These are phyloP conservation scores for Inonotus hispidus DNA, from an alignment of 1,284 basidiomycete species.

Conservation along the genomic window DNA sequence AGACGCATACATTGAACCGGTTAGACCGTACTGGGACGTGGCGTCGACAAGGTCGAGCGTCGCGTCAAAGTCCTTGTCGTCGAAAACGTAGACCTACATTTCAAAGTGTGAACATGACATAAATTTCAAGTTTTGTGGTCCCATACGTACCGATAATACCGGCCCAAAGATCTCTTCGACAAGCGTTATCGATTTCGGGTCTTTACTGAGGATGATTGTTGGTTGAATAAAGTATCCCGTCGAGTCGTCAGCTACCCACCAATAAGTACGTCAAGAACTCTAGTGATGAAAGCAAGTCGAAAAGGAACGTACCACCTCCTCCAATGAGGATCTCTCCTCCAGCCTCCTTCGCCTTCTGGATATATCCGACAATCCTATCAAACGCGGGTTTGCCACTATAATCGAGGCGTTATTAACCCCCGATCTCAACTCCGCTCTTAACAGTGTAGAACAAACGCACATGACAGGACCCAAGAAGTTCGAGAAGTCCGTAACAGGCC, in stretches of 20 bases:
- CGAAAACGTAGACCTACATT: slow-evolving; percentile 73
- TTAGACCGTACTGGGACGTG: slow-evolving; percentile 87
- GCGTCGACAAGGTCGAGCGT: slow-evolving; percentile 85
- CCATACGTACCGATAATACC: slow-evolving; percentile 73
- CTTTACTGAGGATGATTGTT: slow-evolving; percentile 91
- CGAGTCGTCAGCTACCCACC: slow-evolving; percentile 68
- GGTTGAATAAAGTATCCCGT: slow-evolving; percentile 94
- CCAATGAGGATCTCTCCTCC: slow-evolving; percentile 89
- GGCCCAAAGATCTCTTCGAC: slow-evolving; percentile 97
- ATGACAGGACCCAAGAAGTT: slow-evolving; percentile 98
- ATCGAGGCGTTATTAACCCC: background rate
- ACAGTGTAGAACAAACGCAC: slow-evolving; percentile 43
- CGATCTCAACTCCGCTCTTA: no score
- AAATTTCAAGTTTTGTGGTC: slow-evolving; percentile 38
- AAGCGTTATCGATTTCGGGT: slow-evolving; percentile 90
- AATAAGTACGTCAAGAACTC: background rate
- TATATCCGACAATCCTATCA: slow-evolving; percentile 84
- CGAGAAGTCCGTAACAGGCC: slow-evolving; percentile 69
- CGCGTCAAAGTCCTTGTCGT: slow-evolving; percentile 79
- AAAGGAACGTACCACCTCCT: slow-evolving; percentile 54
- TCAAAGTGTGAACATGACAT: slow-evolving; percentile 13
- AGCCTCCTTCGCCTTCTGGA: slow-evolving; percentile 83
- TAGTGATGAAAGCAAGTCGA: background rate
- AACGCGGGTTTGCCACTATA: slow-evolving; percentile 76
- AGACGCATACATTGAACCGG: slow-evolving; percentile 74